Conservation (phyloP, 306 rosid genomes). For the Medicago ruthenica region DNA sequence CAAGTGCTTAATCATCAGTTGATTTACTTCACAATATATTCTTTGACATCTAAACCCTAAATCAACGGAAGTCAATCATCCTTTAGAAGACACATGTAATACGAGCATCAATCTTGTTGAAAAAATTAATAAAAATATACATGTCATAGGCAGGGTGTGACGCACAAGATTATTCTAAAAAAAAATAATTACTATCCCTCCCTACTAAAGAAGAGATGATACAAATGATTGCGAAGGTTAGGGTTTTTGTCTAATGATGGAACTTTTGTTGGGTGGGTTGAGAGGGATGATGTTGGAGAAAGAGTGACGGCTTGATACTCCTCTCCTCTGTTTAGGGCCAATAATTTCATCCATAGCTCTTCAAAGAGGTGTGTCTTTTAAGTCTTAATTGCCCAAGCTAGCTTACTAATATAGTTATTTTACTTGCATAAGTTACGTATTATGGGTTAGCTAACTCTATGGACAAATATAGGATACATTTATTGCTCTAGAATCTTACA, state of each 20-base stretch:
- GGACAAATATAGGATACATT: constrained; percentile 2
- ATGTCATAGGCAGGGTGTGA: constrained; percentile 63
- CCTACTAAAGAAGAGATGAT: constrained; percentile 43
- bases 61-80: constrained; percentile 49
- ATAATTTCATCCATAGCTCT: constrained; percentile 52
- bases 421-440: constrained; percentile 52
- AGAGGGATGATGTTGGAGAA: constrained; percentile 74
- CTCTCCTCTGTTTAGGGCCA: constrained; percentile 56
- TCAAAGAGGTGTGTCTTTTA: constrained; percentile 32
- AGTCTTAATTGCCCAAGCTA: constrained; percentile 37
- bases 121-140: constrained; percentile 38
- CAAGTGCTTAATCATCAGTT: too few species aligned
- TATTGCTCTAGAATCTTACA: background rate
- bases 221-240: constrained; percentile 67
- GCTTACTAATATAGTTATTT: constrained; percentile 44
- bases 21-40: background rate
- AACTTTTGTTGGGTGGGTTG: constrained; percentile 66
- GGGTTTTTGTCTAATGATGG: constrained; percentile 63
- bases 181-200: constrained; percentile 45
- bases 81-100: constrained; percentile 44
- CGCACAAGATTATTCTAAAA: constrained; percentile 56
- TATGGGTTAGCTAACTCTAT: constrained; percentile 15
- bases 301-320: constrained; percentile 98
- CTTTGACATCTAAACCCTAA: constrained; percentile 51
- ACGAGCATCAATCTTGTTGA: background rate